These are phyloP conservation scores for Orbilia quercus DNA, from an alignment of 2,329 filamentous ascomycete genomes.

Conservation along the genomic window DNA sequence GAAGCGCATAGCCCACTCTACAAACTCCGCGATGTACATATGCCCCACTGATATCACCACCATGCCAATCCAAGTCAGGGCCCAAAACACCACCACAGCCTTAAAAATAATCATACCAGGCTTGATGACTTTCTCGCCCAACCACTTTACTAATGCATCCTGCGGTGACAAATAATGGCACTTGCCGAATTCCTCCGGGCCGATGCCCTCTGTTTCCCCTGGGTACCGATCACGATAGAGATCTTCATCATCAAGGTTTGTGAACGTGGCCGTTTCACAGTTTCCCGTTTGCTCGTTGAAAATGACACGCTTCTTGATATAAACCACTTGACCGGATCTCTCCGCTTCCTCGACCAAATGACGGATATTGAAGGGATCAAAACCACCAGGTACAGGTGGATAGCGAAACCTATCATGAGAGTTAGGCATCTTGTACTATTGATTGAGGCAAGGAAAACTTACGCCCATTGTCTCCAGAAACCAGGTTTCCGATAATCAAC, in stretches of 20 bases:
- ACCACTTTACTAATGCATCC: conserved; percentile 19
- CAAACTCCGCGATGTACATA: conserved; percentile 28
- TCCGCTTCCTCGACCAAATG: conserved; percentile 1
- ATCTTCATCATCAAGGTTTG: conserved; percentile 23
- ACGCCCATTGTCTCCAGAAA: conserved; percentile 39
- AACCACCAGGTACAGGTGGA: conserved; percentile 13
- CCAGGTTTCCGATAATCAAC: conserved; percentile 3
- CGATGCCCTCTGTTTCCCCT: conserved; percentile 39
- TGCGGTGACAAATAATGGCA: conserved; percentile 32
- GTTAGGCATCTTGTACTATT: background rate
- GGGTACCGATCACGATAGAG: conserved; percentile 21
- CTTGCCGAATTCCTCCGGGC: conserved; percentile 35
- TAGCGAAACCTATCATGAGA: conserved; percentile 31
- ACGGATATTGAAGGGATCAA: conserved; percentile 37
- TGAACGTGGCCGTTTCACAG: conserved; percentile 28
- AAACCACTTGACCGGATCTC: background rate
- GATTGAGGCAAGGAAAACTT: background rate
- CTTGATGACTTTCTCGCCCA: conserved; percentile 36
- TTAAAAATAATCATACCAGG: conserved; percentile 36
- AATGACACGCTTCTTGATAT: conserved; percentile 26
- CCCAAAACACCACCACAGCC: background rate
- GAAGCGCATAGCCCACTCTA: background rate
- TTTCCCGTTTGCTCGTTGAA: conserved; percentile 23
- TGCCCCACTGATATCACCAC: conserved; percentile 28
- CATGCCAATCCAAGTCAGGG: conserved; percentile 4